These are phyloP conservation scores for Erodium moschatum DNA, from an alignment of 441 rosid species.

Conservation along the genomic window DNA sequence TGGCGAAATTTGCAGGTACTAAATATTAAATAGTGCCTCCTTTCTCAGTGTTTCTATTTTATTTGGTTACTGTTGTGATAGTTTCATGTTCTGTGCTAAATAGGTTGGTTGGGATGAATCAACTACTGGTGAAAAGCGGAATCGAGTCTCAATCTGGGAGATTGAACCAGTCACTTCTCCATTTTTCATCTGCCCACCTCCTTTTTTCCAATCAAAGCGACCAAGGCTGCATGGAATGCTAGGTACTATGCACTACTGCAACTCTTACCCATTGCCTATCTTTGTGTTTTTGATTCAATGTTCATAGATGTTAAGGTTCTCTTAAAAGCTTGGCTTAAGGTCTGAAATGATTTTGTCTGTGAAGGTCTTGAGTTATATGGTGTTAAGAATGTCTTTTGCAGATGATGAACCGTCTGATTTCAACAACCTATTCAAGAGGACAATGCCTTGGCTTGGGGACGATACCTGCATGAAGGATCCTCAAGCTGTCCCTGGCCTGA, in stretches of 20 bases:
- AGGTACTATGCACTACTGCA: slow-evolving; percentile 29
- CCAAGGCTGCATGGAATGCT: slow-evolving; percentile 77
- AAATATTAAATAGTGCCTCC: not conserved
- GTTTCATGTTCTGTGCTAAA: slow-evolving; percentile 6
- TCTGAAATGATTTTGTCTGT: not conserved
- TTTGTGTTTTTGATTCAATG: not conserved
- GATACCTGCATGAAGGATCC: slow-evolving; percentile 48
- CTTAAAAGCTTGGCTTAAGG: too few relatives aligned
- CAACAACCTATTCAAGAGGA: slow-evolving; percentile 47
- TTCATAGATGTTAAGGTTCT: too few relatives aligned
- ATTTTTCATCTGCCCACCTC: slow-evolving; percentile 84
- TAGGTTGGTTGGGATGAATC: slow-evolving; percentile 99
- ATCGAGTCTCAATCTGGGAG: slow-evolving; percentile 89
- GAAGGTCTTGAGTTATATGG: not conserved
- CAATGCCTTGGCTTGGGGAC: slow-evolving; percentile 61
- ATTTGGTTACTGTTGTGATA: not conserved
- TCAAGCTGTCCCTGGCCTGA: slow-evolving; percentile 42
- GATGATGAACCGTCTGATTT: slow-evolving; percentile 50
- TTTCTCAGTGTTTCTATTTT: not conserved
- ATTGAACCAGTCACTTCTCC: slow-evolving; percentile 92
- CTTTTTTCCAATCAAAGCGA: slow-evolving; percentile 71
- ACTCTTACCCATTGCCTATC: not conserved
- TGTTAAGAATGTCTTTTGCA: slow-evolving; percentile 18
- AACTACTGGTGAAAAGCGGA: slow-evolving; percentile 70
- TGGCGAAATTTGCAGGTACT: slow-evolving; percentile 92